Percentiles rank a stretch among this genome's conserved stretches.
These are phyloP conservation scores for Xylariaceae sp. DNA, from an alignment of 2,329 filamentous ascomycete genomes.

Conservation along the genomic window DNA sequence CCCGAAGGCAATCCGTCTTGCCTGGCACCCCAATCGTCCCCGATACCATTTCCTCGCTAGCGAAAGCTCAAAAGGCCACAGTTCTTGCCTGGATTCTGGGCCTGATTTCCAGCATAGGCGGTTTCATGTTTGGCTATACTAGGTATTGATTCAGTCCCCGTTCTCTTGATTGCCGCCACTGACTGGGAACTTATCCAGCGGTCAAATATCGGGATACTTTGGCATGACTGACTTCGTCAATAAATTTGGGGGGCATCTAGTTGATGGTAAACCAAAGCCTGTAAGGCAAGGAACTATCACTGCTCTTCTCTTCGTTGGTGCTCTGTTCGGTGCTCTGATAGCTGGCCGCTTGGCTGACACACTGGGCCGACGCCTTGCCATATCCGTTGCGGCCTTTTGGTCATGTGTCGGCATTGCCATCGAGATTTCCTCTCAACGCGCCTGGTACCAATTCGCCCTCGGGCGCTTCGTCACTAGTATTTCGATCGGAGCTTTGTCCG, in stretches of 20 bases:
- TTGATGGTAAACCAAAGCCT: slow-evolving; percentile 40
- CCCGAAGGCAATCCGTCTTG: too few species aligned
- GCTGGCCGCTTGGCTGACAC: slow-evolving; percentile 59
- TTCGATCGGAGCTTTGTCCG: slow-evolving; percentile 61
- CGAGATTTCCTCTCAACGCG: slow-evolving; percentile 51
- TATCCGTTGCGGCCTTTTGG: slow-evolving; percentile 59
- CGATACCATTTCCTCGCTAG: too few species aligned
- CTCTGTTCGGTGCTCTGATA: slow-evolving; percentile 53
- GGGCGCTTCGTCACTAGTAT: slow-evolving; percentile 64
- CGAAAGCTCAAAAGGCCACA: slow-evolving; percentile 22
- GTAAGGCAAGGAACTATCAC: slow-evolving; percentile 61
- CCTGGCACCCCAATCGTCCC: too few species aligned
- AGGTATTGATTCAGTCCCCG: slow-evolving; percentile 35
- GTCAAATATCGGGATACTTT: slow-evolving; percentile 60
- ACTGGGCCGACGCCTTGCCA: slow-evolving; percentile 58
- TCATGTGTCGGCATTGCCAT: slow-evolving; percentile 62
- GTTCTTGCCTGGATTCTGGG: slow-evolving; percentile 46
- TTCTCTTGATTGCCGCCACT: neutral
- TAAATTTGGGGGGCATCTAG: slow-evolving; percentile 47
- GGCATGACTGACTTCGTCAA: slow-evolving; percentile 53
- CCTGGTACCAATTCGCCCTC: slow-evolving; percentile 62
- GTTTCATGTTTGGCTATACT: slow-evolving; percentile 57
- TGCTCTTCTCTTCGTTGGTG: slow-evolving; percentile 58
- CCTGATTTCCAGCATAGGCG: slow-evolving; percentile 49
- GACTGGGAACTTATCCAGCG: slow-evolving; percentile 34